A percentile compares a stretch with the other conserved stretches of the same genome.
These are phyloP conservation scores for Psidium friedrichsthalianum DNA, from an alignment of 345 rosid species.

Conservation along the genomic window DNA sequence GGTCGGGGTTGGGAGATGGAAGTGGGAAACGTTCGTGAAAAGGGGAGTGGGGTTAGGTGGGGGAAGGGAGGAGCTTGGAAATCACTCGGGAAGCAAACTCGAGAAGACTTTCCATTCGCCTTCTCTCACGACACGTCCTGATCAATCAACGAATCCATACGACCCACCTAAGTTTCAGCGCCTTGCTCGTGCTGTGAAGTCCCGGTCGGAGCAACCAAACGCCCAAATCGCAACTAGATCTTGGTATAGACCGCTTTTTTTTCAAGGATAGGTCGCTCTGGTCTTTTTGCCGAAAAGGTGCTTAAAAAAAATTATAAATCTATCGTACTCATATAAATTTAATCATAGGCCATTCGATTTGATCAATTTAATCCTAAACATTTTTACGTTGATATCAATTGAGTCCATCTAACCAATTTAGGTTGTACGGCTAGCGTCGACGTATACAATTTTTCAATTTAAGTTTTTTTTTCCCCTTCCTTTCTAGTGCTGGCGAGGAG, in stretches of 20 bases:
- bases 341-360: no score
- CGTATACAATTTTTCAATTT: no score
- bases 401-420: no score
- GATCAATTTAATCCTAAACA: no score
- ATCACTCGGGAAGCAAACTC: not conserved
- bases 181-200: not conserved
- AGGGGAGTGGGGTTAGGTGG: not conserved
- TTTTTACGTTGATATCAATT: no score
- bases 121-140: not conserved
- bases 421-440: no score
- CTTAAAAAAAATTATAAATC: no score
- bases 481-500: no score
- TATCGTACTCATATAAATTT: no score
- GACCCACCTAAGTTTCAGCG: not conserved
- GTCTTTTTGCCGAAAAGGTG: not conserved
- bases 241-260: not conserved
- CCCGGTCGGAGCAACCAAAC: not conserved
- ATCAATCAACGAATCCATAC: not conserved
- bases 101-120: not conserved
- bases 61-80: not conserved
- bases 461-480: no score
- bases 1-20: not conserved
- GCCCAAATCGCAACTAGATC: not conserved
- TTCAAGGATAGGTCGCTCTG: not conserved
- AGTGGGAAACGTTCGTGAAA: not conserved